These are phyloP conservation scores for Blastobotrys persicus DNA, from an alignment of 1,139 yeast genomes.

Conservation along the genomic window DNA sequence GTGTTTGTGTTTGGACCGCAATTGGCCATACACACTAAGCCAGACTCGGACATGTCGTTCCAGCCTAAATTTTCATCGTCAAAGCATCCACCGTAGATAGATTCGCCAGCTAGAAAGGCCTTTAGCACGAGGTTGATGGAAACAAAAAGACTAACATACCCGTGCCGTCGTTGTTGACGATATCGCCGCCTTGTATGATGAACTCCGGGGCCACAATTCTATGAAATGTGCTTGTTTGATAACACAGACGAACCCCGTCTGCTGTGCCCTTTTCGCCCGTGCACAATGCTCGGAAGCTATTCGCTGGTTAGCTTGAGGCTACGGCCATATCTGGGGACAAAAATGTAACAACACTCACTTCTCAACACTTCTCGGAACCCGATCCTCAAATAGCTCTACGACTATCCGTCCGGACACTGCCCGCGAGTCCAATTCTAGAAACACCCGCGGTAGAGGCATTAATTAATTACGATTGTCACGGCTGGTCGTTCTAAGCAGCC, in stretches of 20 bases:
- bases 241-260: conserved; percentile 34
- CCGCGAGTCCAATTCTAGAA: conserved; percentile 57
- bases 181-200: conserved; percentile 78
- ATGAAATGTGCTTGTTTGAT: conserved; percentile 54
- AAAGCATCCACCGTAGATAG: conserved; percentile 41
- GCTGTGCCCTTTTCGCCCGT: conserved; percentile 29
- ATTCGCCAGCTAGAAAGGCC: conserved; percentile 25
- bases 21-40: conserved; percentile 60
- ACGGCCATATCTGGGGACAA: no score
- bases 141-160: conserved; percentile 12
- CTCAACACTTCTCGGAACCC: conserved; percentile 59
- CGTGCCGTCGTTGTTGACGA: conserved; percentile 38
- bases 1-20: conserved; percentile 55
- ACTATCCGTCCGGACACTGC: conserved; percentile 61
- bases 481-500: not conserved
- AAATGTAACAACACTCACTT: conserved; percentile 50
- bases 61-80: conserved; percentile 60
- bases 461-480: not conserved
- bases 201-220: conserved; percentile 68
- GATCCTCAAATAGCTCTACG: conserved; percentile 48
- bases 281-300: conserved; percentile 32
- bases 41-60: conserved; percentile 29
- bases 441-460: conserved; percentile 39
- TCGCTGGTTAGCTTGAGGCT: conserved; percentile 8
- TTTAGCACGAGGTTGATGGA: no score